Evolutionary conservation across 2,329 filamentous ascomycete species (phyloP), one percentile per base, ranked within the genome.

Genomic region (Exophiala viscosa): DNA sequence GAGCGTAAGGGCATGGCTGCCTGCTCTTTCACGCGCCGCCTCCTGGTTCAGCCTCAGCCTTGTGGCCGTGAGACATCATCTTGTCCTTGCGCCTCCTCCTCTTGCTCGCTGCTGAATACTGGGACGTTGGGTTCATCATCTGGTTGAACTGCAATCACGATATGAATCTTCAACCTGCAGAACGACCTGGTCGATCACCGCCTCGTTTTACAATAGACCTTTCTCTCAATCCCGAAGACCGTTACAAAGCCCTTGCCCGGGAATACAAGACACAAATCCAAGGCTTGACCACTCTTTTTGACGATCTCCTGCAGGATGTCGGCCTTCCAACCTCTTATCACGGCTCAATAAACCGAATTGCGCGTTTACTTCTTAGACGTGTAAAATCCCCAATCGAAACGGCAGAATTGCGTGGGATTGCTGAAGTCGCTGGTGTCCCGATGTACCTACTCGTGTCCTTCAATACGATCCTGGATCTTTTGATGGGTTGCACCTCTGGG

Each of bases 401-500:
- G 0, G 72, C 77, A 40, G 84, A 87, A 64, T 66, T 87, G n/a
- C 68, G 65, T 3, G 83, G 83, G 0, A 82, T 87, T 33, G 73
- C 76, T 20, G 64, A 69, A 20, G 72, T 67, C 2, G 75, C 74
- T 0, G 76, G 73, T 0, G 70, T 86, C 3, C 72, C 78, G 1
- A 70, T 86, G 64, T 81, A 83, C 58, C 66, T 86, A 0, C 70
- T 87, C 0, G 76, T 87, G 2, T 76, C 77, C 2, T 76, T 85
- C 60, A 87, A 87, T 59, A 79, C 81, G 1, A 67, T 86, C 1
- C 70, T 87, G 1, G 84, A 87, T 60, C 68, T 80, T 4, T 70
- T 87, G 33, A 77, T 87, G 67, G 84, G 83, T 2, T 87, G 84
- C 63, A 86, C 83, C 1, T 84, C 80, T 55, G 80, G 80, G 17